Percentiles rank a stretch among this genome's conserved stretches.
phyloP scores from a whole-genome alignment of 1,139 yeast species.

The Pichia inconspicua region DNA sequence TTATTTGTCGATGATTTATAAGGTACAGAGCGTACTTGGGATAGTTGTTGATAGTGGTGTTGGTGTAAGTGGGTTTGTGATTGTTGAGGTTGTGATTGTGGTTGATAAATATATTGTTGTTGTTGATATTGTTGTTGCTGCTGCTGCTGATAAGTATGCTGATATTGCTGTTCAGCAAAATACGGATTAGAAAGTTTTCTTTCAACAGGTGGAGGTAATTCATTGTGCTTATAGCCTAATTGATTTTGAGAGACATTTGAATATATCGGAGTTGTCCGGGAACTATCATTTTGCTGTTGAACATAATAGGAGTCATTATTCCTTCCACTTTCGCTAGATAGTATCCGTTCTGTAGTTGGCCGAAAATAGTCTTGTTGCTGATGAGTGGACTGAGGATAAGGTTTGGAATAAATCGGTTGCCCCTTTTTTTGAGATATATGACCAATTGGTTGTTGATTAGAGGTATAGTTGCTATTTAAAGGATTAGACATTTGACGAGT shows the following conservation, averaged over 20 bases:
- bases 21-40: background rate
- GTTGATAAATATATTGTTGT: slow-evolving; percentile 1
- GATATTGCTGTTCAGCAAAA: background rate
- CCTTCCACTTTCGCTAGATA: background rate
- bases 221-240: background rate
- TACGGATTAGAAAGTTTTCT: background rate
- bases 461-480: background rate
- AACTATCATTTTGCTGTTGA: background rate
- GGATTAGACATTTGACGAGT: background rate
- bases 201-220: background rate
- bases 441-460: slow-evolving; percentile 1
- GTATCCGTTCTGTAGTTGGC: background rate
- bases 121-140: slow-evolving; percentile 4
- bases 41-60: slow-evolving; percentile 1
- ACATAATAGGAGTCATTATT: background rate
- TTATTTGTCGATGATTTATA: background rate
- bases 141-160: slow-evolving; percentile 1
- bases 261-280: background rate
- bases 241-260: background rate
- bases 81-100: background rate
- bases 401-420: slow-evolving; percentile 1
- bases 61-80: slow-evolving; percentile 1
- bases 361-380: background rate
- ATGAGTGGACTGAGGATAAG: background rate
- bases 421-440: background rate